Evolutionary conservation across 1,284 basidiomycete species (phyloP).

Genomic region (Sanguinoderma infundibulare): DNA sequence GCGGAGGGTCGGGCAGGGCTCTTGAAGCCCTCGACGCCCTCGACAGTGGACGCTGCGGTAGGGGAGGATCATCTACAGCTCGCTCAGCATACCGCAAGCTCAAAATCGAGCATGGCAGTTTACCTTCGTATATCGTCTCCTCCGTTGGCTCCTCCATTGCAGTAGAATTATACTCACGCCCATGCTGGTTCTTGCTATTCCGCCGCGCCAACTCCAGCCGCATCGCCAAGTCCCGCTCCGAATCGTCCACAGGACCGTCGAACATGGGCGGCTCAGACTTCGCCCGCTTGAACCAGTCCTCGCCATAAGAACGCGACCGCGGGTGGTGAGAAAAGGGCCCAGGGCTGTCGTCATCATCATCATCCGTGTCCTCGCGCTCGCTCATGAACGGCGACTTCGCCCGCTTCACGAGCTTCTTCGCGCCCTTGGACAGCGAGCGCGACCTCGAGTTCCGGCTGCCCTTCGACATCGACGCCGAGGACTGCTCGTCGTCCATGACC

Average conservation of each 20-base stretch:
- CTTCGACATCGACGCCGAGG: constrained; percentile 21
- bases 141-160: constrained; percentile 54
- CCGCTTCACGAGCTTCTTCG: constrained; percentile 56
- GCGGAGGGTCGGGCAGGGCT: constrained; percentile 31
- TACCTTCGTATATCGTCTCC: constrained; percentile 78
- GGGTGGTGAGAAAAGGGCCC: not conserved
- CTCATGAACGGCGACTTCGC: constrained; percentile 53
- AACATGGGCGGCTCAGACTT: constrained; percentile 28
- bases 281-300: constrained; percentile 12
- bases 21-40: constrained; percentile 44
- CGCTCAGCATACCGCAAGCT: not conserved
- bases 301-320: constrained; percentile 12
- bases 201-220: constrained; percentile 78
- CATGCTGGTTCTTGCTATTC: constrained; percentile 79
- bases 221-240: constrained; percentile 74
- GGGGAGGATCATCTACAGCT: constrained; percentile 61
- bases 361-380: constrained; percentile 51
- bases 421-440: constrained; percentile 34
- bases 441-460: constrained; percentile 46
- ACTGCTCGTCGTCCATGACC: constrained; percentile 61
- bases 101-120: constrained; percentile 6
- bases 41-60: constrained; percentile 55
- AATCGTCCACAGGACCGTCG: constrained; percentile 53
- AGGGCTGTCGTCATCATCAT: constrained; percentile 20
- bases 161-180: constrained; percentile 43